Percentiles rank a stretch among this genome's conserved stretches.
These are phyloP conservation scores for Paramecium sexaurelia DNA, from an alignment of 73 alveolate species.

Conservation along the genomic window DNA sequence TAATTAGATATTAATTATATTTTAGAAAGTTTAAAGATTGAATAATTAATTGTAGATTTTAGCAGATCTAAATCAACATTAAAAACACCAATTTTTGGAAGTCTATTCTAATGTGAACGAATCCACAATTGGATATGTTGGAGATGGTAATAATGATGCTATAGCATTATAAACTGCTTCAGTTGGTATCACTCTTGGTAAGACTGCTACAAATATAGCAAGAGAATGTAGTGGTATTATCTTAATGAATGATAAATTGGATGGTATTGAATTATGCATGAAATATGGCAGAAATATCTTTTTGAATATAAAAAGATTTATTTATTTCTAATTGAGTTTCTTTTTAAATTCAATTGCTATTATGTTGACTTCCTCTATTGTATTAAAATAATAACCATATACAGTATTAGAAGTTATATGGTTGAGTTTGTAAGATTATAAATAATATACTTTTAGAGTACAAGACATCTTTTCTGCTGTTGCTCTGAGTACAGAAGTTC, in stretches of 20 bases:
- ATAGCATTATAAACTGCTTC: not conserved
- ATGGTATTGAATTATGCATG: slow-evolving; percentile 50
- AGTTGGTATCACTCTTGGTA: slow-evolving; percentile 39
- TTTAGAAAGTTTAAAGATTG: slow-evolving; percentile 4
- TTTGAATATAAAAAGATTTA: slow-evolving; percentile 37
- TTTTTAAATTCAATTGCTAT: slow-evolving; percentile 35
- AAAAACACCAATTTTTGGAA: slow-evolving; percentile 10
- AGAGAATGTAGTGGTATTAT: slow-evolving; percentile 55
- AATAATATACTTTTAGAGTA: not conserved
- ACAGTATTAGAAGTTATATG: slow-evolving; percentile 36
- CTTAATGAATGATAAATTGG: slow-evolving; percentile 21
- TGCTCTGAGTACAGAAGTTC: slow-evolving; percentile 32
- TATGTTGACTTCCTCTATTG: slow-evolving; percentile 37
- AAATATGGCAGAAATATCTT: slow-evolving; percentile 42
- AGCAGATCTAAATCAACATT: slow-evolving; percentile 23
- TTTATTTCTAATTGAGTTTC: slow-evolving; percentile 40
- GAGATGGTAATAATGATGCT: slow-evolving; percentile 52
- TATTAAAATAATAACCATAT: slow-evolving; percentile 23
- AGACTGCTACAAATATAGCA: slow-evolving; percentile 43
- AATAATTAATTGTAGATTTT: slow-evolving; percentile 3
- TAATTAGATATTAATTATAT: not conserved
- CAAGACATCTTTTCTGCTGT: slow-evolving; percentile 42
- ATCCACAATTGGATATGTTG: slow-evolving; percentile 41
- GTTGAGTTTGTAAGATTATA: slow-evolving; percentile 38
- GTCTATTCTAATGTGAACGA: not conserved